Evolutionary conservation across 208 protist species (phyloP).

Genomic region (Wallacemonas sp.): DNA sequence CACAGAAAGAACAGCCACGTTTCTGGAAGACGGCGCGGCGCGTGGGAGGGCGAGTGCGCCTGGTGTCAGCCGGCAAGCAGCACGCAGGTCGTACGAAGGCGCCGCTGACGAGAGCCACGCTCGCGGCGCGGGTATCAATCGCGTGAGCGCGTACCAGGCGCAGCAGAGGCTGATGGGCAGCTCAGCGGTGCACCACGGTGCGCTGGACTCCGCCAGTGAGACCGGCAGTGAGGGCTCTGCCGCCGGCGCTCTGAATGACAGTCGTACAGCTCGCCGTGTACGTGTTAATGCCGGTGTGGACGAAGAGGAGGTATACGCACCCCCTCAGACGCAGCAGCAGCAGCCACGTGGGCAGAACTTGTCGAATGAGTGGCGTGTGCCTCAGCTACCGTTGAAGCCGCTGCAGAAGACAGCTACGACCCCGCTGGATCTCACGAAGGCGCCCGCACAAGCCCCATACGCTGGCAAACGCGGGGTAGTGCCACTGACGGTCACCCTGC

Average conservation of each 20-base stretch:
- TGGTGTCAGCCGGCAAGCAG: background rate
- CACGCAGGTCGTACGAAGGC: background rate
- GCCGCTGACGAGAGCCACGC: background rate
- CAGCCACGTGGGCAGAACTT: too few species aligned
- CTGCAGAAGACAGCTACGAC: too few species aligned
- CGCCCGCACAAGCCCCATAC: too few species aligned
- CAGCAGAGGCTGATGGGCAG: conserved; percentile 3
- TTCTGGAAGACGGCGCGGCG: conserved; percentile 7
- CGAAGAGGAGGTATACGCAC: too few species aligned
- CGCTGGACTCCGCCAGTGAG: background rate
- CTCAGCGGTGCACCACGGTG: background rate
- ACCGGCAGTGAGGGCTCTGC: background rate
- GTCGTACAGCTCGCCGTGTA: background rate
- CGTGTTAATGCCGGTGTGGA: background rate
- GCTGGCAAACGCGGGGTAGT: too few species aligned
- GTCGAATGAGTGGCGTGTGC: too few species aligned
- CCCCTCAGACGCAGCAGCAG: background rate
- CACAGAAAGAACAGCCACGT: conserved; percentile 14
- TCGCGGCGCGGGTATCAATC: conserved; percentile 27
- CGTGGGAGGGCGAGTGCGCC: background rate
- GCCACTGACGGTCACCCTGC: too few species aligned
- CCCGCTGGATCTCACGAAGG: too few species aligned
- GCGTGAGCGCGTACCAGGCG: conserved; percentile 32
- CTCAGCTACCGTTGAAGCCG: too few species aligned
- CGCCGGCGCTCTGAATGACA: background rate